Conservation (phyloP, 306 rosid species). For the Pterocarpus macrocarpus region DNA sequence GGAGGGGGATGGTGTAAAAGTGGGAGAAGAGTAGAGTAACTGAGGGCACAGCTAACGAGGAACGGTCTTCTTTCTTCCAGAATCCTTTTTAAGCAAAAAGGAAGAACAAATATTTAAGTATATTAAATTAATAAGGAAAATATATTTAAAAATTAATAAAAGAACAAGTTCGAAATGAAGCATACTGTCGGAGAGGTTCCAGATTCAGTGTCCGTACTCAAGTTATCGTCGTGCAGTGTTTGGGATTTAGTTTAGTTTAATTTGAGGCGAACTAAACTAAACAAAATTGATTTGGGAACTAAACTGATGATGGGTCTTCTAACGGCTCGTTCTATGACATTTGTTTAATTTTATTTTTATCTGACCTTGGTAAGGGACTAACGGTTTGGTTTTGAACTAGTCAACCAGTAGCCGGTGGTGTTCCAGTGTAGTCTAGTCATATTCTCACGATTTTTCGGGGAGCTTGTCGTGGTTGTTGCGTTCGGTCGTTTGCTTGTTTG, state of each 20-base stretch:
- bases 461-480: constrained; percentile 2
- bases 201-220: neutral
- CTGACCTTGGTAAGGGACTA: neutral
- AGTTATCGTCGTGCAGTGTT: neutral
- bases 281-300: neutral
- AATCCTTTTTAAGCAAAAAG: constrained; percentile 42
- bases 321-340: constrained; percentile 26
- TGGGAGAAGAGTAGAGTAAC: constrained; percentile 3
- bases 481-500: constrained; percentile 9
- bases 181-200: constrained; percentile 1
- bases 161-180: constrained; percentile 22
- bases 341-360: constrained; percentile 3
- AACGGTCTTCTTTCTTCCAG: constrained; percentile 73
- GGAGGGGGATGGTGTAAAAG: neutral
- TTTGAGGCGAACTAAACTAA: too few species aligned
- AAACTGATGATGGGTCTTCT: neutral
- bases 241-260: neutral
- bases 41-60: constrained; percentile 70
- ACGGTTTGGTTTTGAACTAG: constrained; percentile 40
- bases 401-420: neutral
- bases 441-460: constrained; percentile 34
- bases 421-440: neutral
- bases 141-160: neutral
- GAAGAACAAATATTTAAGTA: neutral
- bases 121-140: neutral